Percentiles rank a stretch among this genome's conserved stretches.
Evolutionary conservation across 2,329 filamentous ascomycete species (phyloP).

Genomic region (Aspergillus ochraceoroseus): DNA sequence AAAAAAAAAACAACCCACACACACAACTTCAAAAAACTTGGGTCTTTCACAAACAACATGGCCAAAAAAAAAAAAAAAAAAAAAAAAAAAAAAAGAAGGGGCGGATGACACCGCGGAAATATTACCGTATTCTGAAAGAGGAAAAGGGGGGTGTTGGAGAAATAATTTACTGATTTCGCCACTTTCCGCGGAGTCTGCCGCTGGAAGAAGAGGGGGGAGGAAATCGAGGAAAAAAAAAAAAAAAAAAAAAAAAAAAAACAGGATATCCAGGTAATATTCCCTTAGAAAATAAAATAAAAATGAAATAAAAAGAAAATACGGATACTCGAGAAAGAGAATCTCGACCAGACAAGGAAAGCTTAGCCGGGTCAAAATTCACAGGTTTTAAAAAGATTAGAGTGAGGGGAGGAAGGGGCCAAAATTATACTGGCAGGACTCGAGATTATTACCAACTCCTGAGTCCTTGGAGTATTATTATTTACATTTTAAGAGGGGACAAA

Average conservation of each 20-base stretch:
- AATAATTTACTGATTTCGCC: constrained; percentile 9
- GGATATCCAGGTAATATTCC: no score
- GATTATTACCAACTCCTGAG: background rate
- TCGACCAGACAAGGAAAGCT: constrained; percentile 24
- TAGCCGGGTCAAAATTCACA: constrained; percentile 20
- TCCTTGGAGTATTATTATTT: no score
- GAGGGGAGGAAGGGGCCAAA: constrained; percentile 5
- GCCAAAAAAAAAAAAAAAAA: constrained; percentile 11
- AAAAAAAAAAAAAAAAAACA: constrained; percentile 11
- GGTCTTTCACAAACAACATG: constrained; percentile 17
- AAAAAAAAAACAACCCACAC: no score
- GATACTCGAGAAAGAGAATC: constrained; percentile 2
- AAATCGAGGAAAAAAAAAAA: constrained; percentile 5
- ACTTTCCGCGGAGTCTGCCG: constrained; percentile 6
- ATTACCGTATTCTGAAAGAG: background rate
- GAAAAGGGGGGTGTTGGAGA: constrained; percentile 5
- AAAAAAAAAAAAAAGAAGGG: constrained; percentile 4
- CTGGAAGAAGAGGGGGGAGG: constrained; percentile 1
- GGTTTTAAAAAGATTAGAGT: constrained; percentile 20
- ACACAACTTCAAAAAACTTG: no score
- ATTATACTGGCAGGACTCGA: background rate
- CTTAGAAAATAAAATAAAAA: constrained; percentile 14
- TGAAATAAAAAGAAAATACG: constrained; percentile 8
- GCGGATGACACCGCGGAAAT: no score
- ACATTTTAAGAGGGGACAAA: no score